Base-by-base conservation (phyloP, 2,329 filamentous ascomycete species). In the Fragosphaeria purpurea region DNA sequence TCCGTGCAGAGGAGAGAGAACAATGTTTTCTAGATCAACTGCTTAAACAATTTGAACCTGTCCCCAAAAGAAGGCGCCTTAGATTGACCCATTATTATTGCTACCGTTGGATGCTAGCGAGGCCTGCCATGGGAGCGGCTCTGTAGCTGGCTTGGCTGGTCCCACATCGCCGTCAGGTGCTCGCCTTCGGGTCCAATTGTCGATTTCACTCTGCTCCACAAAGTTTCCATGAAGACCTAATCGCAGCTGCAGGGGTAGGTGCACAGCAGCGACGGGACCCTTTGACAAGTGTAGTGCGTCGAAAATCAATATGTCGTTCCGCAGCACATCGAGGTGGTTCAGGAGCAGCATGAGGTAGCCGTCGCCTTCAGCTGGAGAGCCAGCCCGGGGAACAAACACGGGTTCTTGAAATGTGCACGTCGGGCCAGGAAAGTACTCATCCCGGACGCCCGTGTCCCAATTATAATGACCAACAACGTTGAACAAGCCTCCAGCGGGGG, bases 341-440 rank as follows among this genome's bases (percentile, higher is more conserved):
- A 71, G 60, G 47, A 72, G 63, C 22, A 70, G 70, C 37, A 75
- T 67, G 55, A 68, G 65, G 55, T 74, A 77, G 1, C 75, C 75
- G 48, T 77, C 72, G 0, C 73, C 74, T 55, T 78, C 74, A 1
- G 50, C 61, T 0, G 62, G 66, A 22, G 63, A 64, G 2, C 65
- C 63, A 0, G 60, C 59, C 35, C 64, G 63, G 0, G 75, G 74
- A 10, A 78, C 70, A 51, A 79, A 79, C 0, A 73, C 69, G 0
- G 75, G 75, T 54, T 79, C 75, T 58, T 78, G 75, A 53, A 76
- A 72, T 0, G 72, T 72, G 32, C 65, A 66, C 1, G 67, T 73
- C 4, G 62, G 64, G 0, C 72, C 71, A 0, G 70, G 65, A 50
- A 68, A 74, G 56, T 66, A 76, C 9, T 70, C 63, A 39, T 72